phyloP scores from a whole-genome alignment of 805 yeast genomes.

The Candida pseudoglaebosa region DNA sequence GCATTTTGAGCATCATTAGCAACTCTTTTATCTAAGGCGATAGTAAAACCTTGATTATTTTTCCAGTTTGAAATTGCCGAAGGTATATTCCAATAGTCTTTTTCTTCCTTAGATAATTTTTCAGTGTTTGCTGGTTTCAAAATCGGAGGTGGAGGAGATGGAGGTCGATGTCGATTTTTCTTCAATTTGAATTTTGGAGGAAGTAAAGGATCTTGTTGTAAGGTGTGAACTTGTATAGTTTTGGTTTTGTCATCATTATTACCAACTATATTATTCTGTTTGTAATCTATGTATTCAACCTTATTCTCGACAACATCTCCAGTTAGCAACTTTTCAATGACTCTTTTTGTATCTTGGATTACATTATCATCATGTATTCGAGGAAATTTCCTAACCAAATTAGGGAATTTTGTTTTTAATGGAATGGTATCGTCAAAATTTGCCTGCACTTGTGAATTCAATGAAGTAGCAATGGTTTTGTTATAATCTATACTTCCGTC shows the following conservation, averaged over 20 bases:
- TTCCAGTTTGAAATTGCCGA: constrained; percentile 94
- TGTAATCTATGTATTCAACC: constrained; percentile 17
- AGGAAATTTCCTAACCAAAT: constrained; percentile 38
- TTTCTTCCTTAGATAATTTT: constrained; percentile 64
- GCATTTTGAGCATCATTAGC: constrained; percentile 32
- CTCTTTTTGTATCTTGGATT: constrained; percentile 52
- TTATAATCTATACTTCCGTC: constrained; percentile 27
- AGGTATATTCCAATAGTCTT: constrained; percentile 81
- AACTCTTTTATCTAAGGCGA: constrained; percentile 73
- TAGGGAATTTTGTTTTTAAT: constrained; percentile 39
- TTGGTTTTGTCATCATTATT: constrained; percentile 26
- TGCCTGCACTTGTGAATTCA: constrained; percentile 30
- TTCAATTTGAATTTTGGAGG: constrained; percentile 75
- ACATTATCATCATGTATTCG: constrained; percentile 42
- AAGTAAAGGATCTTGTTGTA: constrained; percentile 76
- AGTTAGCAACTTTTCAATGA: constrained; percentile 50
- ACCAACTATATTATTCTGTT: constrained; percentile 14
- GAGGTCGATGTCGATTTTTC: constrained; percentile 62
- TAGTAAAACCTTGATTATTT: constrained; percentile 85
- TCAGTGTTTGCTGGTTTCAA: constrained; percentile 50
- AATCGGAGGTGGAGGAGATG: constrained; percentile 61
- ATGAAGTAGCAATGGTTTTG: constrained; percentile 19
- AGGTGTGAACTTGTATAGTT: constrained; percentile 62
- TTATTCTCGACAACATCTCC: constrained; percentile 39
- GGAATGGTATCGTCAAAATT: constrained; percentile 60